Evolutionary conservation across 1,284 basidiomycete genomes (phyloP).

Genomic region (Prillingera fragicola): DNA sequence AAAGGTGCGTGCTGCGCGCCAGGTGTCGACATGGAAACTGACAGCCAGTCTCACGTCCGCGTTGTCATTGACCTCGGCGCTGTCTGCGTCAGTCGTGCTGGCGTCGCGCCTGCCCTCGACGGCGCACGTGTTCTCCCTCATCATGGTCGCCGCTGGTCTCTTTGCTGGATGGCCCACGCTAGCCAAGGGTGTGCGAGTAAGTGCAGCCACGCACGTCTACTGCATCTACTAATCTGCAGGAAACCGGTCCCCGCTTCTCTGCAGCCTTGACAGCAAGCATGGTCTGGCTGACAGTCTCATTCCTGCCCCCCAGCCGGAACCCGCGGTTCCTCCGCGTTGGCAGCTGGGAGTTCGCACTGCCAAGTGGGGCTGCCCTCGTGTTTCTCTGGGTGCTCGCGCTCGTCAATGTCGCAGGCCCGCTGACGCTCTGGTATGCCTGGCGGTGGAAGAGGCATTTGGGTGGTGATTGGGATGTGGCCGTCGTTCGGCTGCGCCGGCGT

Average conservation of each 20-base stretch:
- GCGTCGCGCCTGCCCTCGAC: constrained; percentile 82
- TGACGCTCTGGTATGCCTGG: constrained; percentile 41
- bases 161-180: constrained; percentile 82
- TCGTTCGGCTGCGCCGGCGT: constrained; percentile 27
- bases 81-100: constrained; percentile 88
- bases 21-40: constrained; percentile 13
- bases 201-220: constrained; percentile 18
- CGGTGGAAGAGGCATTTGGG: constrained; percentile 39
- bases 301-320: constrained; percentile 16
- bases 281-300: constrained; percentile 28
- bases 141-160: constrained; percentile 75
- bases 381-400: constrained; percentile 23
- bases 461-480: constrained; percentile 42
- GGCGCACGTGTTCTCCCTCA: constrained; percentile 80
- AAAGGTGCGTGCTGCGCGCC: constrained; percentile 20
- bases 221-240: constrained; percentile 16
- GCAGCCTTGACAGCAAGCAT: constrained; percentile 31
- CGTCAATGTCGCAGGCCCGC: constrained; percentile 36
- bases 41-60: constrained; percentile 70
- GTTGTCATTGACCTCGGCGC: constrained; percentile 87
- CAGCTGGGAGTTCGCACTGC: constrained; percentile 3
- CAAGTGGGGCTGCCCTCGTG: constrained; percentile 19
- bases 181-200: constrained; percentile 70
- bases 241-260: constrained; percentile 32
- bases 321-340: neutral